A percentile compares a stretch with the other conserved stretches of the same genome.
Conservation (phyloP, 176 grass and related monocot genomes). For the Carex scoparia region DNA sequence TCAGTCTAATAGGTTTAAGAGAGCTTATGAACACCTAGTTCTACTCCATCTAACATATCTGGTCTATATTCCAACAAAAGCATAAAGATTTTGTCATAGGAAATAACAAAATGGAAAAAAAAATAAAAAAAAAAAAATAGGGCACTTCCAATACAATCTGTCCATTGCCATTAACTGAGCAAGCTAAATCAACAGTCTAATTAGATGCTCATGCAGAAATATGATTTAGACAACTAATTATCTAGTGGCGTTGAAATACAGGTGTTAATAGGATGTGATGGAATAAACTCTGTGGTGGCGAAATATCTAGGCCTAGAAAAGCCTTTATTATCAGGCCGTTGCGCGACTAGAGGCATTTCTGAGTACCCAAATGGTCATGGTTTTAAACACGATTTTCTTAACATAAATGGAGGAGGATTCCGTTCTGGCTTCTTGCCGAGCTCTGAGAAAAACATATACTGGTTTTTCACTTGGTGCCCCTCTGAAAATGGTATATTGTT, state of each 20-base stretch:
- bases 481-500: constrained; percentile 14
- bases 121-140: background rate
- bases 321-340: constrained; percentile 39
- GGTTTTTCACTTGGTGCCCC: constrained; percentile 73
- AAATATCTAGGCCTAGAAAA: constrained; percentile 45
- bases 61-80: background rate
- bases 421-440: constrained; percentile 34
- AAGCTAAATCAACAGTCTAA: background rate
- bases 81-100: background rate
- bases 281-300: constrained; percentile 62
- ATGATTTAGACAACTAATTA: background rate
- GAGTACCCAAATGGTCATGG: constrained; percentile 36
- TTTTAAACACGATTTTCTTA: constrained; percentile 38
- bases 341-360: constrained; percentile 42
- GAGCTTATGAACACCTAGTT: too few relatives aligned
- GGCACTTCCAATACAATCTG: background rate
- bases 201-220: background rate
- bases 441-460: constrained; percentile 41
- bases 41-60: too few relatives aligned
- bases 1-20: too few relatives aligned
- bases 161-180: background rate
- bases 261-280: constrained; percentile 62
- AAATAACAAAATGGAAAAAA: background rate
- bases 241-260: background rate
- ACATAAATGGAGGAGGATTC: constrained; percentile 37